Conservation (phyloP, 768 basidiomycete species). For the Boletus insuetus region DNA sequence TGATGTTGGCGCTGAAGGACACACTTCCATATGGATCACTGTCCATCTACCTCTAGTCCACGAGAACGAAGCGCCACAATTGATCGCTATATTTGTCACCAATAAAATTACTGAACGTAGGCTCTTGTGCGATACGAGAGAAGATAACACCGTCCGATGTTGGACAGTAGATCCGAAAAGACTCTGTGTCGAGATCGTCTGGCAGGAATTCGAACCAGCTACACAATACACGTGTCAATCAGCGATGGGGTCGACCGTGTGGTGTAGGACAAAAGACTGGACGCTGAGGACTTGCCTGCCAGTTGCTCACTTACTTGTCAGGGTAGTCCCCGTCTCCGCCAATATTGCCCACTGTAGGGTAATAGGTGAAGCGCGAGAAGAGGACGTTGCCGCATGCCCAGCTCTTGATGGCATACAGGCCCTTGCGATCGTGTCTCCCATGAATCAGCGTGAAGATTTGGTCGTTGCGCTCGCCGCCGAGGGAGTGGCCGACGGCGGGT, state of each 20-base stretch:
- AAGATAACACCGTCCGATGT: background rate
- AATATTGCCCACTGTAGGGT: background rate
- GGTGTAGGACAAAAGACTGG: too few species aligned
- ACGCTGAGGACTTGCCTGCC: too few species aligned
- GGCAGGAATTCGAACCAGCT: slow-evolving; percentile 3
- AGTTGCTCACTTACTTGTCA: background rate
- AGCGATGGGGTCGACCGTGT: background rate
- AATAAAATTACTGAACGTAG: slow-evolving; percentile 1
- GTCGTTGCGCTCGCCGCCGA: background rate
- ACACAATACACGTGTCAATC: background rate
- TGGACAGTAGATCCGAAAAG: slow-evolving; percentile 1
- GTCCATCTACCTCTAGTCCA: background rate
- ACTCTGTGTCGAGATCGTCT: background rate
- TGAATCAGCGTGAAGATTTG: slow-evolving; percentile 5
- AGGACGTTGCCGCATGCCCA: slow-evolving; percentile 1
- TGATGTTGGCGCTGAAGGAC: background rate
- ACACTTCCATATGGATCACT: background rate
- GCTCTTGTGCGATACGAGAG: background rate
- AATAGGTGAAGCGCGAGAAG: background rate
- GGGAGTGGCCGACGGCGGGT: background rate
- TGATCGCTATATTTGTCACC: background rate
- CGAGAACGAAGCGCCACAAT: slow-evolving; percentile 1
- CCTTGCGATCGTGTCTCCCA: background rate
- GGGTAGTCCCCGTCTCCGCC: background rate
- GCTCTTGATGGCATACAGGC: slow-evolving; percentile 6